These are phyloP conservation scores for Ananas comosus DNA, from an alignment of 176 grass and related monocot genomes.

Conservation along the genomic window DNA sequence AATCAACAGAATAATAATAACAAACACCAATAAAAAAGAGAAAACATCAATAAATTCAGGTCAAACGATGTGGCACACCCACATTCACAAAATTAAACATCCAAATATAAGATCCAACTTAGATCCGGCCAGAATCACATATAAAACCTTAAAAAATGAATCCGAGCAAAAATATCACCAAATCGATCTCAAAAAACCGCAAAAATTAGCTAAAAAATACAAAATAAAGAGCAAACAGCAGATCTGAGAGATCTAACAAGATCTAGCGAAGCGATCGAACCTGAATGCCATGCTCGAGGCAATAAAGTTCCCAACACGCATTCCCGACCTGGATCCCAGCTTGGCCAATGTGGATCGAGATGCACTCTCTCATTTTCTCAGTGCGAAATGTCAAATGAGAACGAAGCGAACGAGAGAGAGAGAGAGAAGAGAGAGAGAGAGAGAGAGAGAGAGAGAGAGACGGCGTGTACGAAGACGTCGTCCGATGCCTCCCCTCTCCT, in stretches of 20 bases:
- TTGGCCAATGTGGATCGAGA: slow-evolving; percentile 86
- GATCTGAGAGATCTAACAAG: background rate
- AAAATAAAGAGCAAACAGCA: background rate
- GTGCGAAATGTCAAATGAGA: background rate
- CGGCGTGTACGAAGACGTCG: slow-evolving; percentile 15
- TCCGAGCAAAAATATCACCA: background rate
- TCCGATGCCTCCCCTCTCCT: slow-evolving; percentile 13
- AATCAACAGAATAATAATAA: no score
- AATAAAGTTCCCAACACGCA: slow-evolving; percentile 88
- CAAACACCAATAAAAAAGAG: background rate
- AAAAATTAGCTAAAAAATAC: background rate
- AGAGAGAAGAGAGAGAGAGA: slow-evolving; percentile 3
- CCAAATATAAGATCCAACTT: background rate
- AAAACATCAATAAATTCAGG: no score
- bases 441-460: background rate
- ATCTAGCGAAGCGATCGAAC: slow-evolving; percentile 15
- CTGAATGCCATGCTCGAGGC: slow-evolving; percentile 88
- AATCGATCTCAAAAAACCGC: background rate
- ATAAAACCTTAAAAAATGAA: background rate
- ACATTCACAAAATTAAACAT: no score
- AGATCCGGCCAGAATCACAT: background rate
- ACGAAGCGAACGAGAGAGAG: slow-evolving; percentile 6
- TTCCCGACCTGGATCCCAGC: slow-evolving; percentile 82
- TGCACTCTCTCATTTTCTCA: slow-evolving; percentile 74
- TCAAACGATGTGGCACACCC: no score